Base-by-base conservation (phyloP, 164 flowering plant genomes). In the Platanus orientalis region DNA sequence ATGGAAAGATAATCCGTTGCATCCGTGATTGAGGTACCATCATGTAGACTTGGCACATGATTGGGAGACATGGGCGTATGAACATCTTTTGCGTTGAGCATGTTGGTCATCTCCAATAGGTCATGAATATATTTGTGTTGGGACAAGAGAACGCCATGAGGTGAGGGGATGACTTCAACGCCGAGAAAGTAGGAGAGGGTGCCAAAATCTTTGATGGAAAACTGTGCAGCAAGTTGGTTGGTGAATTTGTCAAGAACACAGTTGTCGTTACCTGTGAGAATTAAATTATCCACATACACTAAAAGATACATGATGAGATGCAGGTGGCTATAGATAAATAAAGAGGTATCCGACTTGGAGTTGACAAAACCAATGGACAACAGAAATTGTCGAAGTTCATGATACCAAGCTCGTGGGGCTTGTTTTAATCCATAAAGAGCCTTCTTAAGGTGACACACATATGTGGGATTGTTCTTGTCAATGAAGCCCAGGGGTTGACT, bases 151-250 rank as follows among this genome's bases (percentile, higher is more conserved):
- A 40, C 45, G 16, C 45, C 45, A 40, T 40, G 45, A 40, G 45
- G 16, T 3, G 45, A 40, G 45, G 59, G 2, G 6, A 58, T 32
- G 29, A 58, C 61, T 36, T 58, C 61, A 4, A 58, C 28, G 29
- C 61, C 29, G 3, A 58, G 11, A 58, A 58, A 58, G 1, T 58
- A 36, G 13, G 47, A 36, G 0, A 40, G n/a, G 9, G 9, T 6
- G 29, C 21, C 48, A 40, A 36, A 48, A 58, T 58, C 48, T 36
- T 58, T 58, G 28, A 58, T 21, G n/a, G 48, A 58, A 23, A 58
- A 58, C 44, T 40, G 10, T 40, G 45, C 45, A 13, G 45, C 45
- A 9, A 40, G 3, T 40, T 40, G 45, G 45, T 40, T 40, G 45
- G 45, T 40, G 45, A 40, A 40, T 40, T 3, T 4, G 45, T 17